phyloP scores from a whole-genome alignment of 768 basidiomycete genomes.

The Coprinopsis marcescibilis region DNA sequence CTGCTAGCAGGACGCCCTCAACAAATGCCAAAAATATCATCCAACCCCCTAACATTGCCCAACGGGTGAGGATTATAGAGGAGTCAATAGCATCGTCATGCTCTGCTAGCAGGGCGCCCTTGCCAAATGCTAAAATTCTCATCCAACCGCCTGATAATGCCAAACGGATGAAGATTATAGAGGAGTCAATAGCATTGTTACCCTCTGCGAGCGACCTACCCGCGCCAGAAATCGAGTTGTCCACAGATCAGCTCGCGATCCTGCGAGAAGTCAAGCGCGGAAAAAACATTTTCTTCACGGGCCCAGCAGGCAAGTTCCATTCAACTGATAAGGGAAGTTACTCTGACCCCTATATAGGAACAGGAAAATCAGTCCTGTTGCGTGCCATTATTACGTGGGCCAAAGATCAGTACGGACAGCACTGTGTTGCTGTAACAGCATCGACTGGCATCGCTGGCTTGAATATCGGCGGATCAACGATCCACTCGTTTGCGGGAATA shows the following conservation, averaged over 20 bases:
- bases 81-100: no score
- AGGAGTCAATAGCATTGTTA: no score
- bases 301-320: slow-evolving; percentile 51
- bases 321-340: not conserved
- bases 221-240: slow-evolving; percentile 19
- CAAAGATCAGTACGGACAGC: slow-evolving; percentile 25
- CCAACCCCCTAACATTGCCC: no score
- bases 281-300: slow-evolving; percentile 68
- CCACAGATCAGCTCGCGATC: slow-evolving; percentile 36
- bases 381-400: slow-evolving; percentile 46
- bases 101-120: no score
- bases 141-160: no score
- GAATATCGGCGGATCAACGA: slow-evolving; percentile 64
- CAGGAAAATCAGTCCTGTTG: slow-evolving; percentile 69
- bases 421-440: slow-evolving; percentile 53
- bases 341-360: slow-evolving; percentile 31
- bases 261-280: slow-evolving; percentile 44
- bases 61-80: no score
- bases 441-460: slow-evolving; percentile 61
- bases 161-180: no score
- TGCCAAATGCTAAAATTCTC: no score
- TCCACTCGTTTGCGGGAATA: slow-evolving; percentile 65
- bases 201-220: no score
- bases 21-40: no score
- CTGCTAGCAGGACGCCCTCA: no score